Conservation (phyloP, 208 protist genomes). For the Leishmania turanica region DNA sequence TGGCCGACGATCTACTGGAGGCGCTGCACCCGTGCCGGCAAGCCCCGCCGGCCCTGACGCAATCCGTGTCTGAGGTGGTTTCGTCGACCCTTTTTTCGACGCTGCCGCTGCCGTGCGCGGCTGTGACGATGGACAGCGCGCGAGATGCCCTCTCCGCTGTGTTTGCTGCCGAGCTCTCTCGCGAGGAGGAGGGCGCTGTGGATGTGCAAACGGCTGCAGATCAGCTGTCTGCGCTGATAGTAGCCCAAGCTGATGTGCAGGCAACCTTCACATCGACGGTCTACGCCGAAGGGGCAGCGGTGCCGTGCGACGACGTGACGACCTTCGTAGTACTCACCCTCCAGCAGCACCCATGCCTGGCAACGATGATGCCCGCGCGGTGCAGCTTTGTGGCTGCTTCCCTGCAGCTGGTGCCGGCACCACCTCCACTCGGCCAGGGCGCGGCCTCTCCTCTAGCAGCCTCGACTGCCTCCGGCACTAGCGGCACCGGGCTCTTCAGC, state of each 20-base stretch:
- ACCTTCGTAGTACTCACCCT: constrained; percentile 46
- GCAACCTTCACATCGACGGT: constrained; percentile 31
- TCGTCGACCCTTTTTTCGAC: constrained; percentile 12
- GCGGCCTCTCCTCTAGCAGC: background rate
- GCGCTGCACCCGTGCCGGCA: constrained; percentile 27
- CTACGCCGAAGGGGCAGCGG: constrained; percentile 15
- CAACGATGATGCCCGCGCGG: constrained; percentile 16
- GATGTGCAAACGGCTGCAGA: background rate
- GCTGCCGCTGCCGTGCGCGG: constrained; percentile 9
- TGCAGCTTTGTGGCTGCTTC: constrained; percentile 14
- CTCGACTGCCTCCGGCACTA: background rate
- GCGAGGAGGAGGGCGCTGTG: constrained; percentile 7
- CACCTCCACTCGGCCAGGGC: background rate
- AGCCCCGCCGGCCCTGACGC: background rate
- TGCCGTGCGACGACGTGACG: constrained; percentile 51
- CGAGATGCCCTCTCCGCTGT: constrained; percentile 25
- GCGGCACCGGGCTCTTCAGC: constrained; percentile 20
- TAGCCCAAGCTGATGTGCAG: constrained; percentile 15
- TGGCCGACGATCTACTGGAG: constrained; percentile 46
- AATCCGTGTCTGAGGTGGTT: constrained; percentile 6
- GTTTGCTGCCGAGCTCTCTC: constrained; percentile 22
- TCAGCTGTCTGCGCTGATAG: background rate
- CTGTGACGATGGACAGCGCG: constrained; percentile 36
- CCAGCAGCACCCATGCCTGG: constrained; percentile 39
- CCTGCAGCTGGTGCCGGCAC: background rate